Evolutionary conservation across 2,329 filamentous ascomycete genomes (phyloP), one percentile per base, ranked within the genome.

Genomic region (Emergomyces orientalis): DNA sequence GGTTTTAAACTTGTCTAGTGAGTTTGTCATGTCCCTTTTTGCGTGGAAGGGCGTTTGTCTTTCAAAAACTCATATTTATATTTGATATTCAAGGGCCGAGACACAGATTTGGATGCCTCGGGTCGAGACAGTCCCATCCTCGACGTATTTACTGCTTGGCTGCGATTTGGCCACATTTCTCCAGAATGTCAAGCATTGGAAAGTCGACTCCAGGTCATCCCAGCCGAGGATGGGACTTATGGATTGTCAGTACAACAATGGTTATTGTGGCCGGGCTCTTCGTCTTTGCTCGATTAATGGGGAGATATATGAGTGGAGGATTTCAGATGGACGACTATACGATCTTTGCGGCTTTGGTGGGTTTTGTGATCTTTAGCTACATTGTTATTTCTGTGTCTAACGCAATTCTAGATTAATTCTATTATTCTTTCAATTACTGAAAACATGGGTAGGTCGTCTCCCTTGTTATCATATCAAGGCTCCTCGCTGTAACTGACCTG

Each of bases 261-360:
- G 63, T 69, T 27, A 63, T 68, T 54, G 22, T 67, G 27, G 67
- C 67, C 7, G 65, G 67, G 3, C 14, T 70, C 34, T 68, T 69
- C 45, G 67, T 70, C n/a, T 13, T 49, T 11, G 64, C 64, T 9
- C 66, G 68, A 56, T 49, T 70, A 30, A 52, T 63, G 3, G 66
- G 66, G 58, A 67, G 67, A 43, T 67, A 65, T 49, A 61, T 66
- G 22, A 63, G 64, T 19, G 62, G 67, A 17, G 61, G 56, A 8
- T 60, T 69, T 43, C 62, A 66, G 45, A 63, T 63, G 19, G 68
- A 71, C 62, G 69, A 70, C 58, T 71, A 68, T 67, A 64, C 65
- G 8, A 67, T 70, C 30, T 27, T 70, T 39, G 64, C 65, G 52
- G 67, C 68, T 11, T 55, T 69, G 59, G 66, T 69, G 58, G 17